Base-by-base conservation (phyloP, 768 basidiomycete genomes). In the Lentinula lateritia region DNA sequence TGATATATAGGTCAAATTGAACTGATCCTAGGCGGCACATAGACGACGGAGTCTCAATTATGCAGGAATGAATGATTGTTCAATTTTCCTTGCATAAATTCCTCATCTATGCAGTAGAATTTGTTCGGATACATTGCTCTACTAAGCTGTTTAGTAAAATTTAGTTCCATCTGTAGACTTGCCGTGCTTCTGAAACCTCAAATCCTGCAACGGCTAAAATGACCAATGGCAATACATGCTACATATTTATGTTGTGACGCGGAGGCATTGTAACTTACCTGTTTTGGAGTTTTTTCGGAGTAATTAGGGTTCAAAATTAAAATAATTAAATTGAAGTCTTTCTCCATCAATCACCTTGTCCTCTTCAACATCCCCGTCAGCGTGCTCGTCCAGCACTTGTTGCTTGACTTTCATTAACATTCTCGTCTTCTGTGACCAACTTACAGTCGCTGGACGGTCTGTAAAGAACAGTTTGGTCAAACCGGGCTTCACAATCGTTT, bases 391-490 rank as follows among this genome's bases (percentile, higher is more conserved):
- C 6, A 46, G 16, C n/a, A 46, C 45, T 39, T 39, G 38, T 18
- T 46, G 8, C 12, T 46, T 18, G n/a, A 46, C 45, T 18, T 60
- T 62, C 9, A 69, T 68, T 57, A 62, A 36, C 50, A 52, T 38
- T 18, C 28, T 42, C 5, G 38, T 45, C 39, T 35, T 46, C 43
- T 20, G 55, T 43, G 38, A 18, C 42, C 39, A 13, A 59, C 34
- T 9, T 60, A 18, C 59, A 60, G 59, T 60, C 59, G 59, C 59
- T 60, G 59, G 59, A 35, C 59, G 59, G 48, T 60, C 59, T 60
- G 59, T 60, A 60, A 28, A 50, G n/a, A 60, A 52, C 7, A 60
- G 23, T 50, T 50, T 23, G 34, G 46, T 60, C 50, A 41, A 45
- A 42, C 32, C 35, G 41, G n/a, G 55, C 46, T 20, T 46, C 18